Base-by-base conservation (phyloP, 2,329 filamentous ascomycete species). In the Colletotrichum musicola region DNA sequence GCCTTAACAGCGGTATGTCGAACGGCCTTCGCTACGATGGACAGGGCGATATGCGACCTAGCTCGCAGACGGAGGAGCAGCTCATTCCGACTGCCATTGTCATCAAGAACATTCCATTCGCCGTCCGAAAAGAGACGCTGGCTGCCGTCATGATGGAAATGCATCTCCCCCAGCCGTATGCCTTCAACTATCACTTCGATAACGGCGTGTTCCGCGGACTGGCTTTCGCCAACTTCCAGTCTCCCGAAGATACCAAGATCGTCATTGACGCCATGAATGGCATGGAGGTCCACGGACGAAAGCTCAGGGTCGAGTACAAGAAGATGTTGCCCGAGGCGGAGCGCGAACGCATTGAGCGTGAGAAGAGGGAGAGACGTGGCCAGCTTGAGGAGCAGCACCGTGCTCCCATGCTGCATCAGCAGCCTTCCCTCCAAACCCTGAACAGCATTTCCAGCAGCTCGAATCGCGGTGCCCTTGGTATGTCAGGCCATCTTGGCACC, bases 161-260 rank as follows among this genome's bases (percentile, higher is more conserved):
- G 87, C 92, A 94, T 73, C 88, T 99, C 46, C 96, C 96, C 1
- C 89, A 98, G 73, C 96, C 96, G 0, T 99, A 99, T 77, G 96
- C 96, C 13, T 99, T 99, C 86, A 99, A 99, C 85, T 98, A 99
- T 77, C 96, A 99, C 81, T 99, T 99, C 77, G 96, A 99, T 78
- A 97, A 97, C 75, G 96, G 96, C 30, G 95, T 99, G 30, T 99
- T 99, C 84, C 88, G 96, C 66, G 96, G 96, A 6, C 85, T 99
- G 59, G 96, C 96, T 2, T 99, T 99, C 83, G 96, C 96, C 77
- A 99, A 99, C 82, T 99, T 98, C 80, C 97, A 96, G 42, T 97
- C 94, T 16, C 90, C 96, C 1, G 93, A 98, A 72, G 96, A 99
- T 80, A 99, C 96, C 0, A 92, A 93, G 13, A 88, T 92, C 57